Percentiles rank a stretch among this genome's conserved stretches.
Conservation (phyloP, 2,329 filamentous ascomycete genomes). For the Keithomyces neogunnii region DNA sequence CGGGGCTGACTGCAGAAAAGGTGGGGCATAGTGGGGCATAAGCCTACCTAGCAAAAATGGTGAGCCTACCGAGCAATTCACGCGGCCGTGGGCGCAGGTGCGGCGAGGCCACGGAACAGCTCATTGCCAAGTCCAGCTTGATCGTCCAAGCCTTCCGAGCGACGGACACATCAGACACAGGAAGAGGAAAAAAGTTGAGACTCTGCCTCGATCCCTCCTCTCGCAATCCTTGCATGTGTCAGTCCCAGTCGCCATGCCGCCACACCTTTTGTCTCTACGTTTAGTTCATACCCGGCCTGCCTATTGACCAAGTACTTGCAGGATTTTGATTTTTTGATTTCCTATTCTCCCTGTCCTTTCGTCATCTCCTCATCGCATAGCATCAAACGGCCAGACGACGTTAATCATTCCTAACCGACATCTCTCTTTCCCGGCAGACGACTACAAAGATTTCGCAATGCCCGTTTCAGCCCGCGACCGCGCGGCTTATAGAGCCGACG, state of each 20-base stretch:
- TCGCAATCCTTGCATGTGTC: neutral
- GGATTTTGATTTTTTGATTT: neutral
- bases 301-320: neutral
- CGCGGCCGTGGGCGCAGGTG: too few relatives aligned
- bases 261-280: neutral
- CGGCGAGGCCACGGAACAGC: neutral
- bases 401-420: neutral
- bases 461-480: constrained; percentile 27
- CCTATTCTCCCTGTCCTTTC: neutral
- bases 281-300: constrained; percentile 14
- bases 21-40: too few relatives aligned
- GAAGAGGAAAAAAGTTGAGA: neutral
- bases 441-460: constrained; percentile 18
- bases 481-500: constrained; percentile 31
- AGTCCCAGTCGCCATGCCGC: neutral
- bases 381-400: neutral
- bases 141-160: neutral
- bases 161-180: constrained; percentile 1
- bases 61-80: too few relatives aligned
- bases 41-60: too few relatives aligned
- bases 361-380: neutral
- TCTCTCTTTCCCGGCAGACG: neutral
- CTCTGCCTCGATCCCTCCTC: neutral
- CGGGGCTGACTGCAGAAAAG: too few relatives aligned
- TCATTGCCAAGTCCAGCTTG: neutral